These are phyloP conservation scores for Venturia carpophila DNA, from an alignment of 2,329 filamentous ascomycete species.

Conservation along the genomic window DNA sequence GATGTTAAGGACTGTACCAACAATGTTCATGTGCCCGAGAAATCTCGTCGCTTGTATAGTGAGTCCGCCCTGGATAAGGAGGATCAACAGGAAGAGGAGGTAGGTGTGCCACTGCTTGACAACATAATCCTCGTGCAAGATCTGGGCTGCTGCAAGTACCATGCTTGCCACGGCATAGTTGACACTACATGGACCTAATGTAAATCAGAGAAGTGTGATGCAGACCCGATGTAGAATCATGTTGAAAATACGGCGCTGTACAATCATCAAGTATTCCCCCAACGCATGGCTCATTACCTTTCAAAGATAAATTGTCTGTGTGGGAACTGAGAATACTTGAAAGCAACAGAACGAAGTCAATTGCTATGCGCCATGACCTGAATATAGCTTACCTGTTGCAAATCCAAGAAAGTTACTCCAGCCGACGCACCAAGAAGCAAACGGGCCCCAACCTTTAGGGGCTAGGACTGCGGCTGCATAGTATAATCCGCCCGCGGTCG, in stretches of 20 bases:
- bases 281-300: too few species aligned
- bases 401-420: slow-evolving; percentile 29
- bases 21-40: slow-evolving; percentile 51
- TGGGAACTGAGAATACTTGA: too few species aligned
- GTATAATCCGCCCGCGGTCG: slow-evolving; percentile 48
- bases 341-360: slow-evolving; percentile 25
- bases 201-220: slow-evolving; percentile 30
- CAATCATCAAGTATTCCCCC: too few species aligned
- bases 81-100: slow-evolving; percentile 27
- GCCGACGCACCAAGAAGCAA: slow-evolving; percentile 45
- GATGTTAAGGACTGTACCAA: slow-evolving; percentile 51
- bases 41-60: slow-evolving; percentile 51
- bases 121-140: slow-evolving; percentile 29
- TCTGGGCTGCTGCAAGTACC: slow-evolving; percentile 37
- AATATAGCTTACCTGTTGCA: slow-evolving; percentile 20
- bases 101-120: slow-evolving; percentile 31
- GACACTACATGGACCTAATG: slow-evolving; percentile 26
- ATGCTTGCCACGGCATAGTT: slow-evolving; percentile 47
- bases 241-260: too few species aligned
- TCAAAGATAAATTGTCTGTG: too few species aligned
- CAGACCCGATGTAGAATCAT: slow-evolving; percentile 22
- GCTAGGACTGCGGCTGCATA: slow-evolving; percentile 50
- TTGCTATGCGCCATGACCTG: slow-evolving; percentile 32
- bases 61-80: slow-evolving; percentile 29
- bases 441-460: slow-evolving; percentile 49